phyloP scores from a whole-genome alignment of 116 monocot species.

The Phalaenopsis hybrid region DNA sequence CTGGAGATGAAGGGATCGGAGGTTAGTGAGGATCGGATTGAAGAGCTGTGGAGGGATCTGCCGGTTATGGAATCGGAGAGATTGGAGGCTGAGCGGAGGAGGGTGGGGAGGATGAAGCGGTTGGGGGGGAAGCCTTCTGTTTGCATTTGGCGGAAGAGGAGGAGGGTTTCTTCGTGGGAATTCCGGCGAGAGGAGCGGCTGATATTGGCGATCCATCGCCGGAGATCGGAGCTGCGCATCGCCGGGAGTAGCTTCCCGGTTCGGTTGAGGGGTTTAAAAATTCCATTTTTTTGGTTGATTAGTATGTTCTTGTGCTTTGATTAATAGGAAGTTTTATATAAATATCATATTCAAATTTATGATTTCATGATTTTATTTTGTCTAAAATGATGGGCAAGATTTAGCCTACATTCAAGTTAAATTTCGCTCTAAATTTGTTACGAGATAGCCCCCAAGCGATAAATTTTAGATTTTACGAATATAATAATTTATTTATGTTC shows the following conservation, averaged over 20 bases:
- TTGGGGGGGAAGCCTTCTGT: conserved; percentile 12
- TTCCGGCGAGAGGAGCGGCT: conserved; percentile 27
- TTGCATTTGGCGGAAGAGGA: conserved; percentile 30
- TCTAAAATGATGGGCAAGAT: no score
- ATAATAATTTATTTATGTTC: no score
- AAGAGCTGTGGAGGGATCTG: conserved; percentile 15
- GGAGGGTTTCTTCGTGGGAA: conserved; percentile 16
- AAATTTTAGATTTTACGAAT: no score
- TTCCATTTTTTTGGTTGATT: no score
- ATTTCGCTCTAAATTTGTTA: no score
- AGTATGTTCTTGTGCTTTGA: no score
- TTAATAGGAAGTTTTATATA: no score
- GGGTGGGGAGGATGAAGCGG: conserved; percentile 27
- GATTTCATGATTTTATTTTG: no score
- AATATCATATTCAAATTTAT: no score
- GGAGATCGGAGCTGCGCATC: conserved; percentile 3
- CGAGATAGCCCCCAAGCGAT: no score
- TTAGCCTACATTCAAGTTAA: no score
- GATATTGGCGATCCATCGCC: conserved; percentile 33
- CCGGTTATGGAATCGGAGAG: conserved; percentile 21
- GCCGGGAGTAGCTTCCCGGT: neutral
- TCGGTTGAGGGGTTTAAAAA: neutral
- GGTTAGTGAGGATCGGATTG: conserved; percentile 6
- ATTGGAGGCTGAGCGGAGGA: conserved; percentile 31
- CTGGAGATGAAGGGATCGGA: conserved; percentile 27